Evolutionary conservation across 768 basidiomycete species (phyloP), one percentile per base, ranked within the genome.

Genomic region (Hydnomerulius pinastri): DNA sequence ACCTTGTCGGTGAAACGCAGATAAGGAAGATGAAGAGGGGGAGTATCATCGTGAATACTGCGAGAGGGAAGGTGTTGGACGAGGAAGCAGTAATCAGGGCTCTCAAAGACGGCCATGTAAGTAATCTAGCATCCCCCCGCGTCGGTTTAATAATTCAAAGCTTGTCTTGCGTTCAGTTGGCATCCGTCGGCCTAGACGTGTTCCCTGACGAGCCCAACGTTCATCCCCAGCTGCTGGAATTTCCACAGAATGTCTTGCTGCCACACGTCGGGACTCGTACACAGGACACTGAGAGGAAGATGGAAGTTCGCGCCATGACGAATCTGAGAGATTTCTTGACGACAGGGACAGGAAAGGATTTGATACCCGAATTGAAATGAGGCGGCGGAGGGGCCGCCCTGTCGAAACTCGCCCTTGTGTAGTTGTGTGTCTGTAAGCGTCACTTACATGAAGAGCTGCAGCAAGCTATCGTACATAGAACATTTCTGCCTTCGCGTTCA

Each of bases 231-330:
- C 71, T 94, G 23, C 72, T 92, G 47, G 79, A 81, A 24, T 87
- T 89, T 66, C 81, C 85, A 21, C 81, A 90, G 57, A 82, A 89
- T 52, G 86, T 87, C 37, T 72, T 96, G 6, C 77, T 94, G 18
- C 92, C 91, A 8, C 92, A 94, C 66, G 85, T 92, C 82, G 92
- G 92, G 10, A 87, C 87, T 0, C 83, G 86, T 68, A 90, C 82
- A 42, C 78, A 80, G 54, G 88, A 92, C 60, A 78, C 85, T 12
- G 85, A 90, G 68, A 76, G 74, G 54, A 79, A 81, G 66, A 90
- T 90, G 88, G 89, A 91, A 71, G 74, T 88, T 25, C 78, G 86
- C 12, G 86, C 88, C 6, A 70, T 90, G 58, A 78, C 75, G 17
- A 91, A 92, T 62, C 64, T 92, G 47, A 75, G 71, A 50, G 85